A percentile compares a stretch with the other conserved stretches of the same genome.
These are phyloP conservation scores for Sugiyamaella boreocaroliniensis DNA, from an alignment of 805 yeast genomes.

Conservation along the genomic window DNA sequence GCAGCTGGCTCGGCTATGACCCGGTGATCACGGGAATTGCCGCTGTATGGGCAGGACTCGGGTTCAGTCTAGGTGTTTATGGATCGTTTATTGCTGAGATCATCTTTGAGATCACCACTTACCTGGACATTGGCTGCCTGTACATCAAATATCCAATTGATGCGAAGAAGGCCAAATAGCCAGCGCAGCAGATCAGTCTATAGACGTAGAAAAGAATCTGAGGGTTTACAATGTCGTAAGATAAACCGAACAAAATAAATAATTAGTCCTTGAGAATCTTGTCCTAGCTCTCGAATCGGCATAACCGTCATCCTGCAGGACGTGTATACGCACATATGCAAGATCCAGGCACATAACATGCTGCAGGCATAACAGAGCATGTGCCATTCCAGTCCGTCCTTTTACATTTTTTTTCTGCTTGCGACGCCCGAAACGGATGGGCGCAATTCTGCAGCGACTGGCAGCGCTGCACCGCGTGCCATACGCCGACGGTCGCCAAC, in stretches of 20 bases:
- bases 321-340: neutral
- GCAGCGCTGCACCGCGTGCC: neutral
- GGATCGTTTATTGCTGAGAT: constrained; percentile 69
- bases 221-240: neutral
- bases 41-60: constrained; percentile 64
- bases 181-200: neutral
- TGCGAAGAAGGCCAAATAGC: constrained; percentile 7
- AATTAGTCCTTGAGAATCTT: no score
- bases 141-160: constrained; percentile 51
- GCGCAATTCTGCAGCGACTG: neutral
- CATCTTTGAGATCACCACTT: constrained; percentile 70
- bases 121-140: constrained; percentile 75
- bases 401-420: neutral
- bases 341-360: neutral
- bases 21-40: constrained; percentile 40
- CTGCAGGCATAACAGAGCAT: neutral
- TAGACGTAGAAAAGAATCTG: neutral
- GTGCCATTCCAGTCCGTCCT: neutral
- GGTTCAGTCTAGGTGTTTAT: constrained; percentile 64
- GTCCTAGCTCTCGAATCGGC: no score
- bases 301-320: no score
- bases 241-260: no score
- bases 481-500: constrained; percentile 24
- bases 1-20: constrained; percentile 25
- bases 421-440: neutral